phyloP scores from a whole-genome alignment of 306 rosid genomes.

The Rosa chinensis region DNA sequence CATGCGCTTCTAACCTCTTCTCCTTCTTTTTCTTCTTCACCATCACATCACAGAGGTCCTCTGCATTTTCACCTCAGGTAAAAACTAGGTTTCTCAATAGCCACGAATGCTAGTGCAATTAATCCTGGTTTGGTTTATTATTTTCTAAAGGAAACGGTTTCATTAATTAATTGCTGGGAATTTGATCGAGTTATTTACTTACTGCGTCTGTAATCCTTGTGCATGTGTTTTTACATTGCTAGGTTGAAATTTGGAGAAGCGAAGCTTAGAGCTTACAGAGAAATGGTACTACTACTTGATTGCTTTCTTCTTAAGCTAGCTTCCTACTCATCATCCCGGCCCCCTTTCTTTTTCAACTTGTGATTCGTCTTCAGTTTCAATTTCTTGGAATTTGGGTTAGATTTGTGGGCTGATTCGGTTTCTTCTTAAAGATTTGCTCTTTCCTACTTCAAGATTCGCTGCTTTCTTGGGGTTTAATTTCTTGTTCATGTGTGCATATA shows the following conservation, averaged over 20 bases:
- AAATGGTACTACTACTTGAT: slow-evolving; percentile 27
- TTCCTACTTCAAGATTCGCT: background rate
- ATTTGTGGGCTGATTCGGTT: background rate
- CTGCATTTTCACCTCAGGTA: background rate
- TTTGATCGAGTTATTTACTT: background rate
- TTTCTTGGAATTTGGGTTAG: background rate
- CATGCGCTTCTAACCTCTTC: background rate
- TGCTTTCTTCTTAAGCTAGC: slow-evolving; percentile 4
- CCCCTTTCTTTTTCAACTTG: background rate
- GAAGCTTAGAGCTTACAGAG: background rate
- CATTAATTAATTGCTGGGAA: background rate
- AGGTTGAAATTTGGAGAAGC: slow-evolving; percentile 20
- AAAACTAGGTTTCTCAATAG: background rate
- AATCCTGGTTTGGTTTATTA: too few species aligned
- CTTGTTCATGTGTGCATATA: slow-evolving; percentile 1
- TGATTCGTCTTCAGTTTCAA: too few species aligned
- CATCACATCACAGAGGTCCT: background rate
- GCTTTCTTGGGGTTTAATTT: background rate
- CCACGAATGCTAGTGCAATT: too few species aligned
- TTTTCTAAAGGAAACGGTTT: too few species aligned
- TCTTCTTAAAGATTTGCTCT: background rate
- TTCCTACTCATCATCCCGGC: background rate
- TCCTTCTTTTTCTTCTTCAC: background rate
- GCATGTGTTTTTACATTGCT: background rate
- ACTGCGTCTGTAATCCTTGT: background rate